Evolutionary conservation across 1,284 basidiomycete genomes (phyloP), one percentile per base, ranked within the genome.

Genomic region (Ustilago cynodontis): DNA sequence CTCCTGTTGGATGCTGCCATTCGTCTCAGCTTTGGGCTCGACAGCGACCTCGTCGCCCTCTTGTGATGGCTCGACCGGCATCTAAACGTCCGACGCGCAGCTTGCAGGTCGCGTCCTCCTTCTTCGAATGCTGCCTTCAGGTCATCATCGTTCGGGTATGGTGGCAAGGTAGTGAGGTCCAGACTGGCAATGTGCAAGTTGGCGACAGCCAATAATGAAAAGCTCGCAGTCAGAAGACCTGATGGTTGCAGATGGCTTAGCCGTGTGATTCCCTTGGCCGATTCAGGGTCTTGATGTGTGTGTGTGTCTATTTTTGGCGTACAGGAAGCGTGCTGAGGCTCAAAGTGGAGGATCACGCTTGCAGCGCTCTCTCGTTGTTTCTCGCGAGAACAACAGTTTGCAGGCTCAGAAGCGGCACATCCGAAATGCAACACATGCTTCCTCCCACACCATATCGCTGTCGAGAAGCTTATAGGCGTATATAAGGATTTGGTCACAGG

Each of bases 41-140:
- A 49, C 47, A 14, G n/a, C 8, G 7, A 20, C 52, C 10, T 16
- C 26, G 33, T 4, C 18, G 33, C 31, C 52, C 24, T 22, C 24
- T 26, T 29, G 56, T 20, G 41, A 5, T 43, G 41, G 18, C 20
- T 43, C 3, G 41, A 43, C 20, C 29, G 59, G n/a, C 53, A 31
- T 52, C 7, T 29, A 2, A n/a, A 22, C 22, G 26, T 2, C 22
- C 20, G 22, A 13, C 24, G 56, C 28, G 45, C 20, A 20, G 41
- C 11, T 29, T n/a, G 33, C n/a, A 37, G 16, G 28, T 54, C 18
- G 29, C 35, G 28, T 41, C 9, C 28, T 43, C 37, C 20, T 14
- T 60, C 51, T 5, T 31, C 9, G 9, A n/a, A 26, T 31, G 43
- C 33, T 18, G 56, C 10, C 22, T 29, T 62, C 66, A 63, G 54